Conservation (phyloP, 495 filamentous ascomycete genomes). For the Penicillium salamii region DNA sequence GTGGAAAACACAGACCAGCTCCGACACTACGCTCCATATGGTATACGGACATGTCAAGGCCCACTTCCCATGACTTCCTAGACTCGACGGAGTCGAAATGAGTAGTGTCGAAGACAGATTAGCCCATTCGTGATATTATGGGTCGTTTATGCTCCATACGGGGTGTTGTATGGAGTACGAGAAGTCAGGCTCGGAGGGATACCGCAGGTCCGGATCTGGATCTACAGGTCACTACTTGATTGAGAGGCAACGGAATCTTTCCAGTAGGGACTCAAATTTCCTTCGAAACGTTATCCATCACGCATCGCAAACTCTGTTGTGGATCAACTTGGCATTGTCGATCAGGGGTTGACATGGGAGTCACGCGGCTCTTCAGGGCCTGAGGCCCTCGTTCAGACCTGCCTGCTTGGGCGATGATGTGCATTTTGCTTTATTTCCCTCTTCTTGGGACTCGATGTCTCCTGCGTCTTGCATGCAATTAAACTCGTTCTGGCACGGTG, state of each 20-base stretch:
- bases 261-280: too few relatives aligned
- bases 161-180: too few relatives aligned
- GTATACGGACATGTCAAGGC: background rate
- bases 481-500: too few relatives aligned
- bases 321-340: slow-evolving; percentile 1
- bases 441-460: background rate
- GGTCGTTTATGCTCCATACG: background rate
- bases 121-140: background rate
- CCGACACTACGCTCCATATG: background rate
- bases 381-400: slow-evolving; percentile 1
- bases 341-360: slow-evolving; percentile 2
- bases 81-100: background rate
- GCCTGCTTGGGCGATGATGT: slow-evolving; percentile 5
- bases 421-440: background rate
- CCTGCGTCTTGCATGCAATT: too few relatives aligned
- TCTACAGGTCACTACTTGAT: too few relatives aligned
- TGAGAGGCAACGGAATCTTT: too few relatives aligned
- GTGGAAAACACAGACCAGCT: background rate
- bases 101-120: background rate
- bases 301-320: background rate
- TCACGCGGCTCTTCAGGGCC: slow-evolving; percentile 4
- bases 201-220: too few relatives aligned
- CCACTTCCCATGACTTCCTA: background rate
- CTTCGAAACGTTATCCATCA: background rate
- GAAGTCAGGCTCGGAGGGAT: too few relatives aligned